These are phyloP conservation scores for Jackrogersella multiformis DNA, from an alignment of 495 filamentous ascomycete species.

Conservation along the genomic window DNA sequence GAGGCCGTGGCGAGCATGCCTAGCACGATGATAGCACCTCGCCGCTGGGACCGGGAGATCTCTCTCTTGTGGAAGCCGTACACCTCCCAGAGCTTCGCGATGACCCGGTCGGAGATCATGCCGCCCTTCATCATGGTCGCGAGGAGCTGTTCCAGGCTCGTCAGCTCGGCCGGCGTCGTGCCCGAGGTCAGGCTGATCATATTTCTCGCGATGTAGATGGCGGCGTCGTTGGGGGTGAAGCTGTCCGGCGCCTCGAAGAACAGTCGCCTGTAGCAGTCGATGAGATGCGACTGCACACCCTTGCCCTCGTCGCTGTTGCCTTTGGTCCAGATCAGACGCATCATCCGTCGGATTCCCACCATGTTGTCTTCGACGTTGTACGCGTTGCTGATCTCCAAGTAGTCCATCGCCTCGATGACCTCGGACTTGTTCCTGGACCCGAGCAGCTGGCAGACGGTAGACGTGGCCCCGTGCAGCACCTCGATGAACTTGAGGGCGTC, in stretches of 20 bases:
- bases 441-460: slow-evolving; percentile 82
- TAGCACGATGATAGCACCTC: slow-evolving; percentile 93
- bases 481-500: slow-evolving; percentile 96
- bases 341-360: slow-evolving; percentile 90
- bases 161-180: slow-evolving; percentile 91
- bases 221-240: slow-evolving; percentile 88
- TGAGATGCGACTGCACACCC: slow-evolving; percentile 94
- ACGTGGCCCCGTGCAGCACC: slow-evolving; percentile 83
- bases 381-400: slow-evolving; percentile 91
- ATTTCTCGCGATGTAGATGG: slow-evolving; percentile 95
- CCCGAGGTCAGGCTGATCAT: slow-evolving; percentile 99
- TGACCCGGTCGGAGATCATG: slow-evolving; percentile 83
- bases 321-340: slow-evolving; percentile 98
- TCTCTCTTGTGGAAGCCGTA: slow-evolving; percentile 94
- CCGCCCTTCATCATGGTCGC: slow-evolving; percentile 97
- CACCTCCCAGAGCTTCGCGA: slow-evolving; percentile 95
- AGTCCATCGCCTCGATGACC: slow-evolving; percentile 99
- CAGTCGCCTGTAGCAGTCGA: slow-evolving; percentile 94
- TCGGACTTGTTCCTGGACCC: slow-evolving; percentile 96
- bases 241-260: slow-evolving; percentile 94
- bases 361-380: slow-evolving; percentile 95
- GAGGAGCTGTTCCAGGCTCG: slow-evolving; percentile 91
- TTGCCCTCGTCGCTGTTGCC: slow-evolving; percentile 99
- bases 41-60: slow-evolving; percentile 89
- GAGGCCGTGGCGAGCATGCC: slow-evolving; percentile 96